Evolutionary conservation across 306 rosid species (phyloP), one percentile per base, ranked within the genome.

Genomic region (Pterocarpus santalinus): DNA sequence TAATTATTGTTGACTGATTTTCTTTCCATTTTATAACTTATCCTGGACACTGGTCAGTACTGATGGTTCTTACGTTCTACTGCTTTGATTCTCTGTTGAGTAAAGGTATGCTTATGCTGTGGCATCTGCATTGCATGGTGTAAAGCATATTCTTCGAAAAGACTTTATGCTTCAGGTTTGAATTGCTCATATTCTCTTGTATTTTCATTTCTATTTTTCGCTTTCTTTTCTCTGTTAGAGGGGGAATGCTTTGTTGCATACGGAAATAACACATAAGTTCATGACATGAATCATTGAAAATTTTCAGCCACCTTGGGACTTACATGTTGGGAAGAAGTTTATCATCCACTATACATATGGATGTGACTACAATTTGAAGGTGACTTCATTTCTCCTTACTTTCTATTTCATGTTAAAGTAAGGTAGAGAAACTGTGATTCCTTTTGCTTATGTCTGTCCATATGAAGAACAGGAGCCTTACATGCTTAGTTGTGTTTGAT

Each of bases 281-380:
- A 64, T 81, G 65, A 78, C 77, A 46, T 38, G 15, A 65, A 34
- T 80, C 17, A 3, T 58, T 86, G 65, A 58, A 72, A 56, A 32
- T 66, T 60, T 90, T 80, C 98, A 94, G 98, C 98, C 98, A 69
- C 98, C 98, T 6, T 94, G 97, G 97, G 98, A 94, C 80, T 52
- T 80, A 15, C 69, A 82, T 1, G 87, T 90, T 0, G 92, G 91
- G 49, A 81, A 84, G 69, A 92, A 28, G 13, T 89, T 83, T 68
- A 92, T 94, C 79, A 86, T 94, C 75, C 98, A 94, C 82, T 94
- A 83, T 92, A 94, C 97, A 38, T 94, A 94, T 44, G 94, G 94
- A 72, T 94, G 98, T 72, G 97, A 94, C 83, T 94, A 92, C 82
- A 88, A 82, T 85, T 72, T 87, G 83, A 90, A 94, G 89, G 98